A percentile compares a stretch with the other conserved stretches of the same genome.
phyloP scores from a whole-genome alignment of 2,329 filamentous ascomycete species.

The Exserohilum rostratum region DNA sequence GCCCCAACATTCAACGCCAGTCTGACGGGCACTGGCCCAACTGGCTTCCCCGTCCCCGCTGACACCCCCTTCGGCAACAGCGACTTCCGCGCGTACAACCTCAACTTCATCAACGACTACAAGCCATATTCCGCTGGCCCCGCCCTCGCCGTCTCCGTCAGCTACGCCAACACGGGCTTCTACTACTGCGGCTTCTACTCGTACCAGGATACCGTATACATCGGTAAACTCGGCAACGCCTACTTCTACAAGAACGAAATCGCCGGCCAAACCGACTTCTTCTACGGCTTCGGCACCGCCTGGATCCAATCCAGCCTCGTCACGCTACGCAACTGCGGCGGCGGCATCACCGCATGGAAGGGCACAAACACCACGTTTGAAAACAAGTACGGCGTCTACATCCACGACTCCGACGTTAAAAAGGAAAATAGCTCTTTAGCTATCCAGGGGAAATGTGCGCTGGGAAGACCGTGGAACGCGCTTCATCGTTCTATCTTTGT shows the following conservation, averaged over 20 bases:
- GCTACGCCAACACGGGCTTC: conserved; percentile 69
- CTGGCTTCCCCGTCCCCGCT: conserved; percentile 64
- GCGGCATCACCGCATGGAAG: conserved; percentile 73
- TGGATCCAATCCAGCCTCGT: conserved; percentile 64
- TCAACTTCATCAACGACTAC: conserved; percentile 69
- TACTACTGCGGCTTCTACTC: conserved; percentile 70
- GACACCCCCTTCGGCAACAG: conserved; percentile 67
- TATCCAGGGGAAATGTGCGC: conserved; percentile 56
- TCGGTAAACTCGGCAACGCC: conserved; percentile 70
- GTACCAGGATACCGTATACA: conserved; percentile 72
- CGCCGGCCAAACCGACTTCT: conserved; percentile 70
- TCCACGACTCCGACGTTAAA: conserved; percentile 60
- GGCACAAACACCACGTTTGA: conserved; percentile 68
- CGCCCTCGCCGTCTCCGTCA: conserved; percentile 64
- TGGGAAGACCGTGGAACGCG: conserved; percentile 68
- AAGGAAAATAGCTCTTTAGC: conserved; percentile 60
- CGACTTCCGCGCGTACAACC: conserved; percentile 70
- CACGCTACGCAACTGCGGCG: conserved; percentile 65
- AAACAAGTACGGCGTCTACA: conserved; percentile 72
- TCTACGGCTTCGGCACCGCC: conserved; percentile 71
- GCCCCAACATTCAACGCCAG: conserved; percentile 68
- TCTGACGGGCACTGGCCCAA: conserved; percentile 66
- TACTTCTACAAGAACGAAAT: conserved; percentile 68
- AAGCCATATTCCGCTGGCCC: conserved; percentile 61
- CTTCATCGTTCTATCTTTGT: conserved; percentile 64